Base-by-base conservation (phyloP, 2,329 filamentous ascomycete species). In the Zymoseptoria brevis region DNA sequence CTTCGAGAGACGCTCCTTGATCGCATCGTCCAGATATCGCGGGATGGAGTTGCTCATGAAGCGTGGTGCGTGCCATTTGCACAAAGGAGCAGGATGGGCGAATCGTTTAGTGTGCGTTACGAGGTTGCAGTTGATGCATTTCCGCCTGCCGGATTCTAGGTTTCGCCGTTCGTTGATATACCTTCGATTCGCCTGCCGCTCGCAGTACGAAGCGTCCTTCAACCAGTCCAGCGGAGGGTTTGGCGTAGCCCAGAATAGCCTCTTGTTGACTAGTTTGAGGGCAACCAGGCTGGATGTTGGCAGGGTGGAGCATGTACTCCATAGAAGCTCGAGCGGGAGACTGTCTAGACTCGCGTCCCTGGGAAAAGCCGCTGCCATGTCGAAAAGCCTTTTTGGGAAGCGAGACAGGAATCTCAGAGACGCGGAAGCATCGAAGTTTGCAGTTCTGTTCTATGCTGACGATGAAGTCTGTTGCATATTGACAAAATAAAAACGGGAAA, bases 321-420 rank as follows among this genome's bases (percentile, higher is more conserved):
- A 64, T 49, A 72, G 64, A n/a, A 73, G 57, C 50, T 75, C 72
- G 57, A 73, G 64, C 21, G 76, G 76, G 8, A 78, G 72, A 35
- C 60, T 53, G 1, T 56, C 53, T n/a, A 69, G 55, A 30, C 35
- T 51, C 13, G 54, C 29, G 41, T 19, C 29, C 54, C 57, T 57
- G 19, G 50, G 8, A 51, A 22, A 4, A 22, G 35, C 8, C 8
- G 26, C 16, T 51, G 50, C 19, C 50, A 51, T 24, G 22, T 21
- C 4, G 1, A 22, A 22, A 21, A 0, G 19, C 9, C 9, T 22
- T 19, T n/a, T 6, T 21, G 50, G 50, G 50, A 22, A n/a, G 16
- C 22, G 19, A 11, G 22, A 19, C 11, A 16, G 8, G n/a, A 19
- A 19, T 5, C 5, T 2, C 22, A 21, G 19, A 13, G 22, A 24